Base-by-base conservation (phyloP, 495 filamentous ascomycete genomes). In the Massariosphaeria phaeospora region DNA sequence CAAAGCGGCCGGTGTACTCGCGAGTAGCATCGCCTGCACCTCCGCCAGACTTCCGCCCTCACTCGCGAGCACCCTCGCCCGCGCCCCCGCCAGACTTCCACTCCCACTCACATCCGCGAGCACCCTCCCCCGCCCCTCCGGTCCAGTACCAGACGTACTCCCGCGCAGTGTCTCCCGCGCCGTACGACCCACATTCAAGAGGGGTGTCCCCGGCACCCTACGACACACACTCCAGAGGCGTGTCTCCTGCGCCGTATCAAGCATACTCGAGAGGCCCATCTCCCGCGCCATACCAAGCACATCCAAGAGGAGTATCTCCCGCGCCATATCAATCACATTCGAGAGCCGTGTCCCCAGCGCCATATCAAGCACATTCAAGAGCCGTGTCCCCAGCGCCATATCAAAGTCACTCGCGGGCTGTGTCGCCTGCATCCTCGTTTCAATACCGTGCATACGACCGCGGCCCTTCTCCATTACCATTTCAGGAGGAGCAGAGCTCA, bases 151-250 rank as follows among this genome's bases (percentile, higher is more conserved):
- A 62, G 48, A 48, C 62, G 18, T 55, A 67, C 40, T 57, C 61
- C 2, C 65, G 72, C 48, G 66, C 65, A 33, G 46, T 53, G 12
- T 74, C 73, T 18, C 73, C 73, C 31, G 54, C 48, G 7, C 61
- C 58, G 5, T 56, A 53, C 40, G 72, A 62, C 48, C 52, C 62
- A 23, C 52, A 67, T 43, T 57, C 61, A 2, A 62, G 72, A 49
- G 66, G 64, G 31, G 46, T 53, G 12, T 74, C 73, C 15, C 73
- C 73, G 34, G 54, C 48, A 6, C 61, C 58, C 3, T 56, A 53
- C 40, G 72, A 62, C 48, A 48, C 62, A 23, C 52, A 67, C 40
- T 57, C 61, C 2, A 62, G 72, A 49, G 66, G 64, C 34, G 46
- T 53, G 12, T 74, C 73, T 18, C 73, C 73, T 33, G 54, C 48